Conservation (phyloP, 1,284 basidiomycete species). For the Rhodotorula sp. region DNA sequence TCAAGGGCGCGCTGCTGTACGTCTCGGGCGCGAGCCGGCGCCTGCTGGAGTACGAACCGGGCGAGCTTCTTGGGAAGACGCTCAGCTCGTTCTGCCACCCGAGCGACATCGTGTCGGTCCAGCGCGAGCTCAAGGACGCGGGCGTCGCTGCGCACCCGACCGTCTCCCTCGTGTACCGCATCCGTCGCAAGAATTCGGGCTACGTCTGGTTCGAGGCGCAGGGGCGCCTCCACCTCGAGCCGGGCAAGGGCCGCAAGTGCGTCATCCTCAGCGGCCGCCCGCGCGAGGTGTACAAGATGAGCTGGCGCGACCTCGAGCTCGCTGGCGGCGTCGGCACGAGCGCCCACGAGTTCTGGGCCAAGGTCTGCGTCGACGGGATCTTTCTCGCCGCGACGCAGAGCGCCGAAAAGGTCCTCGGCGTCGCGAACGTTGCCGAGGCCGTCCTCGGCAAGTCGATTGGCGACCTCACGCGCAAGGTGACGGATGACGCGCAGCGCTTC, state of each 20-base stretch:
- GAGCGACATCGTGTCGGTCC: conserved; percentile 83
- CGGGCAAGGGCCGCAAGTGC: conserved; percentile 42
- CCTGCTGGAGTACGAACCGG: conserved; percentile 46
- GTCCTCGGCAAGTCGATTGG: conserved; percentile 21
- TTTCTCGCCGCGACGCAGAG: conserved; percentile 43
- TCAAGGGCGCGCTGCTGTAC: conserved; percentile 90
- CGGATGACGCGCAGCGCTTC: conserved; percentile 15
- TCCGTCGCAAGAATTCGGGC: conserved; percentile 63
- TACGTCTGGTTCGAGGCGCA: conserved; percentile 85
- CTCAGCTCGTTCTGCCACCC: conserved; percentile 80
- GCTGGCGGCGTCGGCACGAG: conserved; percentile 37
- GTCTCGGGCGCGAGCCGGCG: conserved; percentile 77
- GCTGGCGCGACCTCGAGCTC: conserved; percentile 57
- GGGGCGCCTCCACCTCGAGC: conserved; percentile 66
- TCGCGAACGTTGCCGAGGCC: conserved; percentile 11
- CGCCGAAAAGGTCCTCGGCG: conserved; percentile 39
- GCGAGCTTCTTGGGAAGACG: conserved; percentile 72
- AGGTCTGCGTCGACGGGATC: conserved; percentile 44
- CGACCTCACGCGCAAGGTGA: conserved; percentile 16
- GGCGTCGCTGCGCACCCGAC: conserved; percentile 47
- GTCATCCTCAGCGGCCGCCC: conserved; percentile 80
- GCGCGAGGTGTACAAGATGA: conserved; percentile 65
- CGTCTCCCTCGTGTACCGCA: conserved; percentile 78
- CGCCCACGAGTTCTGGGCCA: conserved; percentile 44
- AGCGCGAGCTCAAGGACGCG: conserved; percentile 85